phyloP scores from a whole-genome alignment of 345 rosid genomes.

The Isatis tinctoria region DNA sequence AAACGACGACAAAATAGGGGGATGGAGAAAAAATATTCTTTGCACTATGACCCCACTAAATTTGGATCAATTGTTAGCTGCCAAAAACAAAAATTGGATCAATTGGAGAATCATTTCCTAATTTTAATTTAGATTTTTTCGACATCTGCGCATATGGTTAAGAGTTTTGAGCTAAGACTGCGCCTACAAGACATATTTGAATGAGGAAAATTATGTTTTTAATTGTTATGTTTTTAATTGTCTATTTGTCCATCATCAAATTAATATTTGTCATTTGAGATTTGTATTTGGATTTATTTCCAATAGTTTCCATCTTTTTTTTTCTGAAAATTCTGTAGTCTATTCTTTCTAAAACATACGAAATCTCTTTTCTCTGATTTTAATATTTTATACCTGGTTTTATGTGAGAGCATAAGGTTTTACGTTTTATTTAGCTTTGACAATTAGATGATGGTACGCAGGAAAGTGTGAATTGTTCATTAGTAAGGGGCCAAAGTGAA shows the following conservation, averaged over 20 bases:
- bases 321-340: background rate
- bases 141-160: no score
- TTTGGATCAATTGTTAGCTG: background rate
- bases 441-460: background rate
- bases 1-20: conserved; percentile 18
- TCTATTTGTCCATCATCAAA: background rate
- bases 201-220: background rate
- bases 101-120: background rate
- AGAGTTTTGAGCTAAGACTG: background rate
- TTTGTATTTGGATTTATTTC: background rate
- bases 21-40: background rate
- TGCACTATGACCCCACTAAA: conserved; percentile 16
- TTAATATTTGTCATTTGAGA: background rate
- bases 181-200: background rate
- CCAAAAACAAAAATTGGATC: background rate
- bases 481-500: background rate
- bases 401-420: no score
- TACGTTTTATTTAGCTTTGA: no score
- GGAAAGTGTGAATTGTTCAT: background rate
- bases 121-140: background rate
- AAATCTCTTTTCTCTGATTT: background rate
- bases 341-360: background rate
- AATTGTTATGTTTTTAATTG: background rate
- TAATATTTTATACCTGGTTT: background rate
- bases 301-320: background rate